Evolutionary conservation across 768 basidiomycete genomes (phyloP), one percentile per base, ranked within the genome.

Genomic region (Amanita pallidorosea): DNA sequence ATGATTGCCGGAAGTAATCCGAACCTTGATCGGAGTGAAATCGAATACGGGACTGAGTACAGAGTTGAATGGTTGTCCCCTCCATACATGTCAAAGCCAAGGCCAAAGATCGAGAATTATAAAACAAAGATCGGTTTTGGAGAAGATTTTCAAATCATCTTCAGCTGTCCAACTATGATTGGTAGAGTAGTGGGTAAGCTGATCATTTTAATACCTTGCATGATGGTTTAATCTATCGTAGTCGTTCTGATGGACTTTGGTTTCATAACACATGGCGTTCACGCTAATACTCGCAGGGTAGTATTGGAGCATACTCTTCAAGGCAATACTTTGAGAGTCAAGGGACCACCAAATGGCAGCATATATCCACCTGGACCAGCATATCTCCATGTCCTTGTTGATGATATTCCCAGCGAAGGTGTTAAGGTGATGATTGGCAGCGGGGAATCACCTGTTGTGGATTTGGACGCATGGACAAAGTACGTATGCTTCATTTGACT

Each of bases 1-100:
- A 79, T 90, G 81, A 79, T 91, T 51, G 81, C 87, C 17, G 88
- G 88, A 31, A 87, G 86, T 53, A 90, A 88, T 59, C 88, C 88
- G 22, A 90, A 90, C 63, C 63, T 89, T 53, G 87, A 90, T 63
- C 69, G 85, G 47, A 88, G 82, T 57, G 83, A 80, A 57, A 57
- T 77, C 37, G 69, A 70, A 60, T 93, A 86, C 61, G 81, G 83
- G 27, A 91, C 90, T 15, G 89, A 95, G 63, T 95, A 94, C 62
- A 74, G 90, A 45, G 85, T 91, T 29, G 93, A 96, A 62, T 82
- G 84, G 75, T 72, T 95, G 56, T 74, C 73, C 48, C 94, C 95
- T 0, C 84, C 86, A 23, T 98, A 95, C 61, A 81, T 88, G 79
- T 62, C 65, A 22, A 65, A 65, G 57, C 60, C 72, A 11, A 75